Evolutionary conservation across 78 protist genomes (phyloP).

Genomic region (Anaeramoeba flamelloides): DNA sequence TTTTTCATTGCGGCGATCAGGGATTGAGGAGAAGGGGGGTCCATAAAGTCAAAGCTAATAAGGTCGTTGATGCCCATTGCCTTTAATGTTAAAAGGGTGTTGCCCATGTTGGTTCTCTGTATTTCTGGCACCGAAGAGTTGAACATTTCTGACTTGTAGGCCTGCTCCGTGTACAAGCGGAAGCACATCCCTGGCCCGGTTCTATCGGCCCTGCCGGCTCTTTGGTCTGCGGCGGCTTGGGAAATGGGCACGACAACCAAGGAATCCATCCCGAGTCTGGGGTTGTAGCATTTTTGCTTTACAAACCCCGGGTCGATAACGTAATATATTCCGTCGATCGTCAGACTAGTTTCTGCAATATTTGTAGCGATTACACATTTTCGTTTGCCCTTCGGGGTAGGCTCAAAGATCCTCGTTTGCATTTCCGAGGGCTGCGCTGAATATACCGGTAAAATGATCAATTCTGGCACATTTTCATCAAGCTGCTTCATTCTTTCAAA

Average conservation of each 20-base stretch:
- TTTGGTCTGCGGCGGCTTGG: slow-evolving; percentile 26
- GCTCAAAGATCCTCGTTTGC: slow-evolving; percentile 82
- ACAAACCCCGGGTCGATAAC: slow-evolving; percentile 65
- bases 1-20: slow-evolving; percentile 62
- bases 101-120: slow-evolving; percentile 93
- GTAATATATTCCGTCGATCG: slow-evolving; percentile 37
- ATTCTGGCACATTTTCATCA: slow-evolving; percentile 59
- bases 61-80: slow-evolving; percentile 80
- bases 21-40: slow-evolving; percentile 83
- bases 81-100: slow-evolving; percentile 61
- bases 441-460: slow-evolving; percentile 68
- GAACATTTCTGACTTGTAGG: slow-evolving; percentile 85
- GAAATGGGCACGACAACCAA: slow-evolving; percentile 80
- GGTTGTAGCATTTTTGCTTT: slow-evolving; percentile 77
- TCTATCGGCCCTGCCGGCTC: slow-evolving; percentile 34
- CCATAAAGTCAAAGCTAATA: slow-evolving; percentile 91
- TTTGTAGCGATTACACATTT: slow-evolving; percentile 44
- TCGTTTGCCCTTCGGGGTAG: slow-evolving; percentile 65
- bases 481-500: slow-evolving; percentile 79
- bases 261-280: slow-evolving; percentile 86
- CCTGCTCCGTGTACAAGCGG: slow-evolving; percentile 91
- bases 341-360: slow-evolving; percentile 51
- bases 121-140: slow-evolving; percentile 85
- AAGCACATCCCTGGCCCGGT: slow-evolving; percentile 96
- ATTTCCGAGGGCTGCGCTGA: slow-evolving; percentile 76